Base-by-base conservation (phyloP, 257 asterid genomes). In the Nemophila menziesii region DNA sequence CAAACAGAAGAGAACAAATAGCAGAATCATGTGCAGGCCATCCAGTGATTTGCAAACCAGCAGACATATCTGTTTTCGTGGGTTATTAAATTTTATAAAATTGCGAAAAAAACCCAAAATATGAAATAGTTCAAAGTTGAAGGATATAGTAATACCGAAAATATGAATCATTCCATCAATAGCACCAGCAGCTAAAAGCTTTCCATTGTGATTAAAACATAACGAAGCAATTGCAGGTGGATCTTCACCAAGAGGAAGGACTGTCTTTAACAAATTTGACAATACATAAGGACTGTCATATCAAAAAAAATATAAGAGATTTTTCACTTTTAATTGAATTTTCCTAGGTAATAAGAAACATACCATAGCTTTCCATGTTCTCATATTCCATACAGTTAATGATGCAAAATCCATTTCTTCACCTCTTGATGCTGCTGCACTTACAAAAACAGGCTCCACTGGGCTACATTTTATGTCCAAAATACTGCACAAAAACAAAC, bases 391-490 rank as follows among this genome's bases (percentile, higher is more conserved):
- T 43, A 84, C 98, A 22, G 93, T 84, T 65, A 89, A 66, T 44
- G 93, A 84, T 51, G 96, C 98, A 56, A 70, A 79, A 17, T 96
- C 98, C 70, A 89, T 55, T 46, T 43, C 61, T 49, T 70, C 80
- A 58, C 94, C 71, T 72, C 62, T 65, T 33, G 98, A 80, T 58
- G 98, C 93, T 36, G 96, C 92, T 14, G 98, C 98, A 58, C 96
- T 72, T 49, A 85, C 96, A 71, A 90, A 90, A 58, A 90, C 74
- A 52, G 98, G 98, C 57, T 90, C 98, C 54, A 84, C 96, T 11
- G 98, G 96, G 69, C 98, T 90, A 79, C 94, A 90, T 66, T 90
- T 90, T 72, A 90, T 68, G 77, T 84, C 98, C 80, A 90, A 61
- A 47, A 90, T 77, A 62, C 98, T 90, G 82, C 65, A 66, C 36